A percentile compares a stretch with the other conserved stretches of the same genome.
These are phyloP conservation scores for Alectoria sarmentosa DNA, from an alignment of 495 filamentous ascomycete genomes.

Conservation along the genomic window DNA sequence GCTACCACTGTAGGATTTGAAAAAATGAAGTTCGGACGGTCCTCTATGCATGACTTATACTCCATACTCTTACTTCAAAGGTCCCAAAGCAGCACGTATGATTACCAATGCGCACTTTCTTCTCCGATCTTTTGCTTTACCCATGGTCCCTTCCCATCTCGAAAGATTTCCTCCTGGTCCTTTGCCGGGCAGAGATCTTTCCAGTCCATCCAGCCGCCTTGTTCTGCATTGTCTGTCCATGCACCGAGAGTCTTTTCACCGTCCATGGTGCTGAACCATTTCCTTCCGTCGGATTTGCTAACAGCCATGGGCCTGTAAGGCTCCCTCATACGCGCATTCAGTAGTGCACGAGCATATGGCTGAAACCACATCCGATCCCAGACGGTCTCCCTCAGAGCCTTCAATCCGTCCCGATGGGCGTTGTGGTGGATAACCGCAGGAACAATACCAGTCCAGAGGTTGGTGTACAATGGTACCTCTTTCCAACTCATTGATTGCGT, in stretches of 20 bases:
- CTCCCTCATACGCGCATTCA: constrained; percentile 5
- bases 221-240: constrained; percentile 16
- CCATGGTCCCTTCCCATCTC: constrained; percentile 16
- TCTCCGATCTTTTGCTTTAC: not conserved
- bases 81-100: not conserved
- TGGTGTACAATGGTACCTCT: constrained; percentile 15
- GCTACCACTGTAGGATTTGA: no score
- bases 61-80: no score
- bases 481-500: constrained; percentile 9
- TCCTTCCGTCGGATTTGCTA: not conserved
- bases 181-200: constrained; percentile 9
- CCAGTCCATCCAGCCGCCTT: constrained; percentile 17
- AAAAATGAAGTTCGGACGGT: no score
- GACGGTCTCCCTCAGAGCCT: constrained; percentile 13
- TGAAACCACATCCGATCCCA: constrained; percentile 19
- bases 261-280: constrained; percentile 9
- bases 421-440: constrained; percentile 19
- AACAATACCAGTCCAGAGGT: constrained; percentile 18
- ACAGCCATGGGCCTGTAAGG: constrained; percentile 4
- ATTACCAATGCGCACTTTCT: constrained; percentile 1
- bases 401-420: constrained; percentile 11
- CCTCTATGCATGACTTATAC: no score
- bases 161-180: constrained; percentile 17
- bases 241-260: constrained; percentile 9
- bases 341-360: constrained; percentile 9